phyloP scores from a whole-genome alignment of 2,329 filamentous ascomycete genomes.

The Parasarocladium wereldwijsianum region DNA sequence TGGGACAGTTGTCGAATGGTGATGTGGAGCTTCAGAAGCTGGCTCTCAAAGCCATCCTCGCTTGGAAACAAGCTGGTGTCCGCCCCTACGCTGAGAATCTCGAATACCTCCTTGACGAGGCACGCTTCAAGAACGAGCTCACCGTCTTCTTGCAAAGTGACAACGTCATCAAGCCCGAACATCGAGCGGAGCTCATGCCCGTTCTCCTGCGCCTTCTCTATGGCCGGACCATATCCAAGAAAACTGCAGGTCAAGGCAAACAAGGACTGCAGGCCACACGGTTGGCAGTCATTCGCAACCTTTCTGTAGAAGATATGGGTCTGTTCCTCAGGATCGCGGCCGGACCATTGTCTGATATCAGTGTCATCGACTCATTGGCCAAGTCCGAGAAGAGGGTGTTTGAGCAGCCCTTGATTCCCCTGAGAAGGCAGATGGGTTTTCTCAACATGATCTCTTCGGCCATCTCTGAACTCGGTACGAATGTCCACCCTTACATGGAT shows the following conservation, averaged over 20 bases:
- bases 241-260: slow-evolving; percentile 60
- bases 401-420: slow-evolving; percentile 41
- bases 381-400: slow-evolving; percentile 36
- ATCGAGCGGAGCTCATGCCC: slow-evolving; percentile 64
- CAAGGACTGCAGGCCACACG: slow-evolving; percentile 71
- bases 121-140: slow-evolving; percentile 86
- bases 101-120: slow-evolving; percentile 76
- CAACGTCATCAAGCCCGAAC: slow-evolving; percentile 55
- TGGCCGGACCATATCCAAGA: slow-evolving; percentile 73
- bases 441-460: slow-evolving; percentile 83
- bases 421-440: slow-evolving; percentile 77
- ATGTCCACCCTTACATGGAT: slow-evolving; percentile 51
- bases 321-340: slow-evolving; percentile 73
- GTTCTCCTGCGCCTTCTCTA: slow-evolving; percentile 79
- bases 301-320: slow-evolving; percentile 60
- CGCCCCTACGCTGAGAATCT: slow-evolving; percentile 73
- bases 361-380: slow-evolving; percentile 34
- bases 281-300: slow-evolving; percentile 65
- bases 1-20: slow-evolving; percentile 70
- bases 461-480: slow-evolving; percentile 67
- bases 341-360: slow-evolving; percentile 49
- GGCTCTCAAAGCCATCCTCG: slow-evolving; percentile 68
- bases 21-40: slow-evolving; percentile 81
- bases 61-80: slow-evolving; percentile 74
- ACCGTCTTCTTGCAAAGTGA: slow-evolving; percentile 71